Evolutionary conservation across 2,329 filamentous ascomycete species (phyloP).

Genomic region (Penicillium sp.): DNA sequence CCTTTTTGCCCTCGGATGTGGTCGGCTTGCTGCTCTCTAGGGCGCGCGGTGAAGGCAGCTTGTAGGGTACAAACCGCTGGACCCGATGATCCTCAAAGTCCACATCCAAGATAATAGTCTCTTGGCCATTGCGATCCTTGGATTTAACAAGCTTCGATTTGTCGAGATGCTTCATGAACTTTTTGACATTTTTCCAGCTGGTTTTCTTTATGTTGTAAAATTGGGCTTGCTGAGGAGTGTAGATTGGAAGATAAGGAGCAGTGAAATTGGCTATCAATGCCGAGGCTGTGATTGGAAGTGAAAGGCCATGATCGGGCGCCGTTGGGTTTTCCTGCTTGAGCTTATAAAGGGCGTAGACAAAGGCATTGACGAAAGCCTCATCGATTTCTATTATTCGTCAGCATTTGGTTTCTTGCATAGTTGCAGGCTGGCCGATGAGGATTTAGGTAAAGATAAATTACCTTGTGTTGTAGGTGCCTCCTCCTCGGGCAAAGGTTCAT

Average conservation of each 20-base stretch:
- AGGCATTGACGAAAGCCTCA: constrained; percentile 62
- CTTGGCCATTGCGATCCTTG: constrained; percentile 64
- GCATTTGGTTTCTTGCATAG: background rate
- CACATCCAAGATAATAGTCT: constrained; percentile 63
- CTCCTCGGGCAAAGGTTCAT: constrained; percentile 41
- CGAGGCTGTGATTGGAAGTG: constrained; percentile 64
- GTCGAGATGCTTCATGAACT: constrained; percentile 67
- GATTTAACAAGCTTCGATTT: constrained; percentile 62
- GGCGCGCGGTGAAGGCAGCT: constrained; percentile 58
- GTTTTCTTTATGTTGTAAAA: constrained; percentile 68
- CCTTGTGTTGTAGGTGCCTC: constrained; percentile 58
- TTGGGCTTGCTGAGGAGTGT: constrained; percentile 54
- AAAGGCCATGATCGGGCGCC: constrained; percentile 54
- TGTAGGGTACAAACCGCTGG: constrained; percentile 60
- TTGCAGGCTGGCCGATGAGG: too few relatives aligned
- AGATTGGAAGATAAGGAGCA: constrained; percentile 64
- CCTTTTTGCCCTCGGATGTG: constrained; percentile 30
- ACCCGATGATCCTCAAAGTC: constrained; percentile 60
- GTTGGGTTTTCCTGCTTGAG: constrained; percentile 57
- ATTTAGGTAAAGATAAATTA: constrained; percentile 27
- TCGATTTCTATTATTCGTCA: constrained; percentile 60
- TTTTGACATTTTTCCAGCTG: constrained; percentile 68
- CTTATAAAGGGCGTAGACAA: constrained; percentile 62
- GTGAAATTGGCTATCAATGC: constrained; percentile 63
- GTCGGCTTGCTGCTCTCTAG: constrained; percentile 42